These are phyloP conservation scores for Pseudomonodictys pantanalensis DNA, from an alignment of 495 filamentous ascomycete species.

Conservation along the genomic window DNA sequence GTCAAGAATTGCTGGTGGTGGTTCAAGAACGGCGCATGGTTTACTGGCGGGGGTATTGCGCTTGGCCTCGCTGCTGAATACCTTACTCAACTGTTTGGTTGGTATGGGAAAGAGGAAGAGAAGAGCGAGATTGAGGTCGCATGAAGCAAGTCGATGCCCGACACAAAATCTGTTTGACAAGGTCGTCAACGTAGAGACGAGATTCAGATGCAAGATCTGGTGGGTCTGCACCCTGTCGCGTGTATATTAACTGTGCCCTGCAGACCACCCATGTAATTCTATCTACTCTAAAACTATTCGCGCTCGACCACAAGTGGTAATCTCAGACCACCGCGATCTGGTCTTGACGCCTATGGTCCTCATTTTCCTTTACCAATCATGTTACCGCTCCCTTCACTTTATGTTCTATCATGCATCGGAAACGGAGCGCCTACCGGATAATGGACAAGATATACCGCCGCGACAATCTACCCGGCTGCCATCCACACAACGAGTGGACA, in stretches of 20 bases:
- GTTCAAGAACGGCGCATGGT: slow-evolving; percentile 74
- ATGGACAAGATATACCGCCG: too few relatives aligned
- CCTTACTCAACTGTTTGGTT: slow-evolving; percentile 40
- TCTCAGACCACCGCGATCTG: too few relatives aligned
- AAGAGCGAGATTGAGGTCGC: not conserved
- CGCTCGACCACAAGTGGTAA: too few relatives aligned
- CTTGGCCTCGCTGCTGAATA: slow-evolving; percentile 65
- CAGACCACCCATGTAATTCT: not conserved
- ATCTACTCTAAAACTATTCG: not conserved
- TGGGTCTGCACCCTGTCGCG: not conserved
- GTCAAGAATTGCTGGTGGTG: slow-evolving; percentile 94
- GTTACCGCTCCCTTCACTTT: too few relatives aligned
- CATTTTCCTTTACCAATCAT: too few relatives aligned
- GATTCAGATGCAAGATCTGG: not conserved
- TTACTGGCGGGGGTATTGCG: slow-evolving; percentile 66
- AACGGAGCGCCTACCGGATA: too few relatives aligned
- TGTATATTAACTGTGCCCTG: slow-evolving; percentile 10
- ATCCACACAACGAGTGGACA: too few relatives aligned
- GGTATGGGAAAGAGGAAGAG: not conserved
- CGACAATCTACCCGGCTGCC: too few relatives aligned
- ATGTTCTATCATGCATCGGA: too few relatives aligned
- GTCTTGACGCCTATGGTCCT: too few relatives aligned
- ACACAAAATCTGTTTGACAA: not conserved
- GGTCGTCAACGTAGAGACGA: not conserved
- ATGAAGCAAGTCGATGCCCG: not conserved